phyloP scores from a whole-genome alignment of 345 rosid species.

The Arabidopsis suecica region DNA sequence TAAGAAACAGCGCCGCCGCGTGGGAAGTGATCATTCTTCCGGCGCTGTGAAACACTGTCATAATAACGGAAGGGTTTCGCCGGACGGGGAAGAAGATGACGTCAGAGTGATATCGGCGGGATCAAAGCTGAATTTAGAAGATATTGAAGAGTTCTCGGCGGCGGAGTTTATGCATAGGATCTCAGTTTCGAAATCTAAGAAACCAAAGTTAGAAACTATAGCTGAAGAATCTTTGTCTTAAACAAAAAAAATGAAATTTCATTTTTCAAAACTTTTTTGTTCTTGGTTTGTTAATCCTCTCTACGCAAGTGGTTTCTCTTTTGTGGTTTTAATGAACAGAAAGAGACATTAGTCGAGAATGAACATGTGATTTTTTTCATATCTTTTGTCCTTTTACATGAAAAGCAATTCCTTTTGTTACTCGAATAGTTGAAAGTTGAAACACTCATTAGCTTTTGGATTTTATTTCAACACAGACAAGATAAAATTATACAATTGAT shows the following conservation, averaged over 20 bases:
- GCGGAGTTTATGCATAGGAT: slow-evolving; percentile 63
- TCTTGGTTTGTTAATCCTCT: background rate
- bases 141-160: slow-evolving; percentile 62
- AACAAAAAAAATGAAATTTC: slow-evolving; percentile 2
- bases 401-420: background rate
- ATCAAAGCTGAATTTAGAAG: slow-evolving; percentile 61
- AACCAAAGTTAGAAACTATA: slow-evolving; percentile 79
- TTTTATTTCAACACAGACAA: background rate
- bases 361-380: slow-evolving; percentile 26
- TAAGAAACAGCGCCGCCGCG: slow-evolving; percentile 49
- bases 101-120: slow-evolving; percentile 10
- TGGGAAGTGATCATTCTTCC: slow-evolving; percentile 28
- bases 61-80: slow-evolving; percentile 37
- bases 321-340: slow-evolving; percentile 42
- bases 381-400: background rate
- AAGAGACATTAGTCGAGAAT: slow-evolving; percentile 35
- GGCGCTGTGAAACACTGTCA: slow-evolving; percentile 37
- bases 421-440: background rate
- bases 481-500: background rate
- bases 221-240: slow-evolving; percentile 57
- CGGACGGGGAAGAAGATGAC: slow-evolving; percentile 30
- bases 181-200: slow-evolving; percentile 76
- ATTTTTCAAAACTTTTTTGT: background rate
- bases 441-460: background rate
- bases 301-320: slow-evolving; percentile 36